A percentile compares a stretch with the other conserved stretches of the same genome.
Evolutionary conservation across 805 yeast species (phyloP).

Genomic region (Candida qinlingensis): DNA sequence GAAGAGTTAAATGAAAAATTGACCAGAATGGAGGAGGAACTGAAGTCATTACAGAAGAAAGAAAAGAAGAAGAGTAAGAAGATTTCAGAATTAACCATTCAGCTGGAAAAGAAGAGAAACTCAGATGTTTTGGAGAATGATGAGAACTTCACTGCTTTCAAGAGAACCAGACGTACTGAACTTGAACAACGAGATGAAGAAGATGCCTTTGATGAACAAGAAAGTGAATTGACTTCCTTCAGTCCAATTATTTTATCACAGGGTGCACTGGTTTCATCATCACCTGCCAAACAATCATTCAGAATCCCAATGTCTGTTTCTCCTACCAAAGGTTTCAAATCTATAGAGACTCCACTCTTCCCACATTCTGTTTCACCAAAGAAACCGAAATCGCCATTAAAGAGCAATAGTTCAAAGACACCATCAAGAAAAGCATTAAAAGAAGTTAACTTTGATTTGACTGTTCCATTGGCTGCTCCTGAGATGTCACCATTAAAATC

Average conservation of each 20-base stretch:
- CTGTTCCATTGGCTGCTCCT: conserved; percentile 1
- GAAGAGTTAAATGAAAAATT: conserved; percentile 1
- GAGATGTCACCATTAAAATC: conserved; percentile 7
- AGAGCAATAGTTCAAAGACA: conserved; percentile 3
- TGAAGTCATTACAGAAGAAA: conserved; percentile 8
- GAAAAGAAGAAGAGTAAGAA: conserved; percentile 13
- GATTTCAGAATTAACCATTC: conserved; percentile 10
- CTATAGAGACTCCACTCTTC: conserved; percentile 10
- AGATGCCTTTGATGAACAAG: conserved; percentile 11
- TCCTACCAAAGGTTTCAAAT: conserved; percentile 18
- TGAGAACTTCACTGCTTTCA: neutral
- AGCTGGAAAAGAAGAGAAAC: conserved; percentile 13
- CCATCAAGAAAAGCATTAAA: conserved; percentile 14
- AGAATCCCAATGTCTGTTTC: conserved; percentile 4
- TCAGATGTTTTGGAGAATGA: conserved; percentile 5
- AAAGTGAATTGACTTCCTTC: conserved; percentile 10
- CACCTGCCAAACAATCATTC: conserved; percentile 3
- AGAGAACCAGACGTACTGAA: conserved; percentile 1
- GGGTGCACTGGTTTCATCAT: neutral
- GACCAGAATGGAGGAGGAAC: neutral
- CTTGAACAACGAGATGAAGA: conserved; percentile 3
- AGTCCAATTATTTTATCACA: conserved; percentile 15
- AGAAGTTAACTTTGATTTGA: conserved; percentile 13
- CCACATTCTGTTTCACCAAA: conserved; percentile 10
- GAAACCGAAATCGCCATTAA: neutral